Evolutionary conservation across 2,329 filamentous ascomycete species (phyloP), one percentile per base, ranked within the genome.

Genomic region (Ascochyta viciae-villosae): DNA sequence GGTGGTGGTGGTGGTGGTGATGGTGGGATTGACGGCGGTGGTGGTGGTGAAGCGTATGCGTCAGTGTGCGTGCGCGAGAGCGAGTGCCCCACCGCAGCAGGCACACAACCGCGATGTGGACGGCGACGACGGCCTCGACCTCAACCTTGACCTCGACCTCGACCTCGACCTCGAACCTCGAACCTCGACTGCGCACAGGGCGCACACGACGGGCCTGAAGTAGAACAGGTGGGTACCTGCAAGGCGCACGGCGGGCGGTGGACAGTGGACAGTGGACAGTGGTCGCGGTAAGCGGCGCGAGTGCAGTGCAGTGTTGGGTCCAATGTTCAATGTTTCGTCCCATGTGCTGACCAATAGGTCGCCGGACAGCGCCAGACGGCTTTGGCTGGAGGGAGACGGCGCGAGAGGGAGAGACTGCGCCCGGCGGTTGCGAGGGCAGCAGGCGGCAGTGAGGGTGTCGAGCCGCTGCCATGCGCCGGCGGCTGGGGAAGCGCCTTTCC

Each of bases 401-500:
- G 60, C 54, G 35, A 43, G 19, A 43, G 46, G 35, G 50, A 40
- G 19, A 16, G 49, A 43, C 46, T 26, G 59, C 48, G 60, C 60
- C 48, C 56, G 58, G 62, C 66, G 63, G 67, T 66, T 70, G 66
- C 65, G 60, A 65, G 40, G 24, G 29, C 26, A 44, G 53, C 46
- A 49, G 59, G 61, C 37, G 53, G 44, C 56, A 51, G 54, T 55
- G 64, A 66, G 50, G 67, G 64, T 67, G 65, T 66, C 68, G 62
- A 10, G 27, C 27, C 27, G 9, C 15, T 31, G 67, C 62, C 60
- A 60, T 47, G 50, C 16, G 63, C 22, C 56, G 63, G 70, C 70
- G 71, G 68, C 64, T 72, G 70, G 64, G 55, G 71, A 73, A 70
- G 72, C 70, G 71, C 41, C 41, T 66, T 71, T 58, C 71, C 70